Percentiles rank a stretch among this genome's conserved stretches.
Conservation (phyloP, 2,329 filamentous ascomycete species). For the Colletotrichum sp. region DNA sequence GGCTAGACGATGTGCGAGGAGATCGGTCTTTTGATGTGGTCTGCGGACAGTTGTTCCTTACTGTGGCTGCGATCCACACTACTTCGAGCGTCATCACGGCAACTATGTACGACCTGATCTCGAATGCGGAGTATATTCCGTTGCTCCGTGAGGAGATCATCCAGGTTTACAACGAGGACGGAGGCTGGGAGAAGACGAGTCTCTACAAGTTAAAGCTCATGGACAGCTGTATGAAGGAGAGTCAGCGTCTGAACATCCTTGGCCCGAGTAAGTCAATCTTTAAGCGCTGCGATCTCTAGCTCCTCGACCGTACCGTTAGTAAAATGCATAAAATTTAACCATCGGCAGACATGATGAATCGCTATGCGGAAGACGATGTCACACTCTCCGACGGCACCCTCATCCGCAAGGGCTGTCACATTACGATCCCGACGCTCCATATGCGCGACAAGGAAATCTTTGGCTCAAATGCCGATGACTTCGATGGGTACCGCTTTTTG, state of each 20-base stretch:
- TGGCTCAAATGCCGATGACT: background rate
- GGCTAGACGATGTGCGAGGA: background rate
- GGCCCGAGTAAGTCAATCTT: background rate
- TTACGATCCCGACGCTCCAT: background rate
- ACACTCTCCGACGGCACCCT: background rate
- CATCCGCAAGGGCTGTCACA: background rate
- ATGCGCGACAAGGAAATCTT: background rate
- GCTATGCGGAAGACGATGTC: background rate
- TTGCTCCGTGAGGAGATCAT: background rate
- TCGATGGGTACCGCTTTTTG: background rate
- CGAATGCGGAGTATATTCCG: background rate
- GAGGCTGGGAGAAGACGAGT: background rate
- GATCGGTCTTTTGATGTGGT: background rate
- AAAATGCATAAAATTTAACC: accelerated
- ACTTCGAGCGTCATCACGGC: background rate
- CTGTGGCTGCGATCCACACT: background rate
- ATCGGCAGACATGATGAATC: background rate
- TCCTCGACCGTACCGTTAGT: background rate
- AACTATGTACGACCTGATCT: background rate
- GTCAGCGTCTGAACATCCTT: background rate
- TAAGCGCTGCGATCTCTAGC: no score
- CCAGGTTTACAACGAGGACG: background rate
- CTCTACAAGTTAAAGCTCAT: background rate
- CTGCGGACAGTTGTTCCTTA: background rate
- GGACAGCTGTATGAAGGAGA: background rate